phyloP scores from a whole-genome alignment of 2,329 filamentous ascomycete species.

The Fusarium nodosum region DNA sequence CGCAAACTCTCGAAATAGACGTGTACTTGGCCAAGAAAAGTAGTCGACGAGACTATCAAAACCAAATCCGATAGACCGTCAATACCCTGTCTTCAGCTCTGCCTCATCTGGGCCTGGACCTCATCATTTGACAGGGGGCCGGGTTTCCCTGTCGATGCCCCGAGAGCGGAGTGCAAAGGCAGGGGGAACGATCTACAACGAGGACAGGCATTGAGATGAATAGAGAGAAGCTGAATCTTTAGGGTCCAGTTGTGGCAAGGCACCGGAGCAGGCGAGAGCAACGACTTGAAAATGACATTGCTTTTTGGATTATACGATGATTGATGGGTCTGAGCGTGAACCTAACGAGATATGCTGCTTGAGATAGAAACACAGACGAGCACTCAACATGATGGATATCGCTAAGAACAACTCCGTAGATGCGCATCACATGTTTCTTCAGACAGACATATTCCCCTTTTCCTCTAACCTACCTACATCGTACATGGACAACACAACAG shows the following conservation, averaged over 20 bases:
- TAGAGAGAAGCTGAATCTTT: slow-evolving; percentile 14
- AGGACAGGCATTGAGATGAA: background rate
- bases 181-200: background rate
- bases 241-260: slow-evolving; percentile 25
- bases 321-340: slow-evolving; percentile 1
- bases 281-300: slow-evolving; percentile 1
- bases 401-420: background rate
- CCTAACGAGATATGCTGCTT: background rate
- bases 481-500: background rate
- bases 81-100: slow-evolving; percentile 38
- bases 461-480: background rate
- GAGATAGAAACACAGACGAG: background rate
- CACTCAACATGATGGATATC: background rate
- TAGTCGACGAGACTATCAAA: slow-evolving; percentile 27
- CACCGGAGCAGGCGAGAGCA: slow-evolving; percentile 8
- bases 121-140: slow-evolving; percentile 3
- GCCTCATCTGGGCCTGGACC: slow-evolving; percentile 30
- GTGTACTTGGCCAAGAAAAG: slow-evolving; percentile 15
- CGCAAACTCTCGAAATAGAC: slow-evolving; percentile 8
- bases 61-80: slow-evolving; percentile 29
- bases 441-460: slow-evolving; percentile 1
- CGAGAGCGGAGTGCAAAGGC: slow-evolving; percentile 3
- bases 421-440: background rate
- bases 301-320: slow-evolving; percentile 10
- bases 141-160: background rate